Evolutionary conservation across 306 rosid genomes (phyloP), one percentile per base, ranked within the genome.

Genomic region (Rubus idaeus): DNA sequence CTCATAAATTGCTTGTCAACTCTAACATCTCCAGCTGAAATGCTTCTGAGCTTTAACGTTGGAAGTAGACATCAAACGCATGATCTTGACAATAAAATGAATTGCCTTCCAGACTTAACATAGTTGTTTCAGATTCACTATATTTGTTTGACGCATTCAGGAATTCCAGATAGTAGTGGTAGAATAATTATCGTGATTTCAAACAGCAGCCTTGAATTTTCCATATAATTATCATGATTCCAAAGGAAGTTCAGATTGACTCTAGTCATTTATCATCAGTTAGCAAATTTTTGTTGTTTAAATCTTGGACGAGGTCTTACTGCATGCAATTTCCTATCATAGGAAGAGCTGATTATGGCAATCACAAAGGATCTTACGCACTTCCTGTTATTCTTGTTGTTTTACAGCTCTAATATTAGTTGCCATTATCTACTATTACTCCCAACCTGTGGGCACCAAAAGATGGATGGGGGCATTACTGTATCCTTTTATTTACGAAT

Each of bases 401-500:
- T 84, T 67, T 73, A 64, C 97, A 94, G 97, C 97, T 67, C 45
- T 95, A 50, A 64, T 95, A 75, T 86, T 95, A 76, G 87, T 95
- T 84, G 90, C 93, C 78, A 40, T 88, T 51, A 96, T 96, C 84
- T 96, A 96, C 94, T 90, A 92, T 80, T 96, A 55, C 86, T 96
- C 99, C 74, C 92, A 83, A 75, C 98, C 98, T 71, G 1, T 92
- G 84, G 73, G 89, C 83, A 77, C 75, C 61, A 81, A 42, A 75
- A 96, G 94, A 62, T 89, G 96, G 97, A 80, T 89, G 87, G 84
- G 79, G 76, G 91, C 97, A 5, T 86, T 95, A 82, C 81, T 95
- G 99, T 95, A 95, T 92, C 97, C 96, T 87, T 11, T 80, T 83
- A 57, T 78, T 67, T 79, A 51, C 68, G 41, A 18, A 52, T 74